phyloP scores from a whole-genome alignment of 192 early-diverging fungal genomes.

The Lunasporangiospora selenospora region DNA sequence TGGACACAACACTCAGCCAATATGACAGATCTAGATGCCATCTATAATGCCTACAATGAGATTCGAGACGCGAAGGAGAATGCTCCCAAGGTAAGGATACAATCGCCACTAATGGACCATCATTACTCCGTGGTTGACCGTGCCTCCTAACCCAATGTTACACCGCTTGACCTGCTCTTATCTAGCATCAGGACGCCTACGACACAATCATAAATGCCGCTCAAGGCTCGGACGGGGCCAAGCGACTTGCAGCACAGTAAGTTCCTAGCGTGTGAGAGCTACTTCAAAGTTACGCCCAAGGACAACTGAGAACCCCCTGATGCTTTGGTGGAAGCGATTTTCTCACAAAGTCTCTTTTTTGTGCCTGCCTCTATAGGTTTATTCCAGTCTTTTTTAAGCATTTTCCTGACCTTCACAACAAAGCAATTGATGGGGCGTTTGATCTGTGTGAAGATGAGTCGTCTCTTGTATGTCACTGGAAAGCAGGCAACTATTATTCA shows the following conservation, averaged over 20 bases:
- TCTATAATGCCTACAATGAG: slow-evolving; percentile 48
- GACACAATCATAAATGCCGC: slow-evolving; percentile 24
- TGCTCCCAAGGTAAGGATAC: slow-evolving; percentile 39
- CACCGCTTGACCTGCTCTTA: too few relatives aligned
- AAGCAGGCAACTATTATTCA: too few relatives aligned
- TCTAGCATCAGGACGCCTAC: slow-evolving; percentile 39
- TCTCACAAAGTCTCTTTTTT: too few relatives aligned
- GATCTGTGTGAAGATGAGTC: slow-evolving; percentile 49
- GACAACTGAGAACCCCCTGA: too few relatives aligned
- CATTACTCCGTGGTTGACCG: too few relatives aligned
- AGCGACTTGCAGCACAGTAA: slow-evolving; percentile 41
- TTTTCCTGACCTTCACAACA: slow-evolving; percentile 39
- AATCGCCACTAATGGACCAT: too few relatives aligned
- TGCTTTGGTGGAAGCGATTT: too few relatives aligned
- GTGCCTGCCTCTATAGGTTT: slow-evolving; percentile 36
- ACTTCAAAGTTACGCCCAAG: too few relatives aligned
- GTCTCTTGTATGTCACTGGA: slow-evolving; percentile 7
- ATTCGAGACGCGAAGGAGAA: slow-evolving; percentile 41
- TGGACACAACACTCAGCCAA: background rate
- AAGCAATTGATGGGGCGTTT: slow-evolving; percentile 46
- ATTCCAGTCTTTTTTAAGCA: slow-evolving; percentile 43
- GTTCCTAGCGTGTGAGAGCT: too few relatives aligned
- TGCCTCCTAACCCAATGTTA: too few relatives aligned
- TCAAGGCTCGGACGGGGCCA: slow-evolving; percentile 41
- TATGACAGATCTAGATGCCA: slow-evolving; percentile 35